phyloP scores from a whole-genome alignment of 192 early-diverging fungal species.

The Coemansia aciculifera region DNA sequence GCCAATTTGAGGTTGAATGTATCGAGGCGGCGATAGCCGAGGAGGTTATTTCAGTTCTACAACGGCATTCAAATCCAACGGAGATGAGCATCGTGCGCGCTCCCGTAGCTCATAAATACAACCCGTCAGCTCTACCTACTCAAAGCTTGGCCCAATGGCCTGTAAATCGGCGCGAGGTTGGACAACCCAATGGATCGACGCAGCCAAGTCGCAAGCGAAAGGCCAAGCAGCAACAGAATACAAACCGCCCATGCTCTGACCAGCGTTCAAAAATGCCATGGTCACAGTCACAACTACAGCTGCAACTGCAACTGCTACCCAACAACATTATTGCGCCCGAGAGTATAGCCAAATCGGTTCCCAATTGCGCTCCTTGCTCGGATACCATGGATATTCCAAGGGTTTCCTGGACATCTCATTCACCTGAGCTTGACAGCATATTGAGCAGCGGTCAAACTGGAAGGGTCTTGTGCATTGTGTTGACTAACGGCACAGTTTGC shows the following conservation, averaged over 20 bases:
- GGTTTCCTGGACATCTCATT: constrained; percentile 5
- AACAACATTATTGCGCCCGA: neutral
- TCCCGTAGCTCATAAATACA: neutral
- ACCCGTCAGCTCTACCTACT: neutral
- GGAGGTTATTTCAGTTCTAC: neutral
- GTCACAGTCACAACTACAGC: neutral
- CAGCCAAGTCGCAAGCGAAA: constrained; percentile 4
- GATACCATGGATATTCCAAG: constrained; percentile 8
- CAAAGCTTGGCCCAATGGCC: neutral
- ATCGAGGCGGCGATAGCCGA: constrained; percentile 20
- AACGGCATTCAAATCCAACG: neutral
- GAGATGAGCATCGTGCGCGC: neutral
- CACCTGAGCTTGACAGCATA: neutral
- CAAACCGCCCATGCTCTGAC: neutral
- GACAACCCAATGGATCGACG: neutral
- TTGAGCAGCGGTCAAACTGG: neutral
- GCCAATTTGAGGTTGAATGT: constrained; percentile 15
- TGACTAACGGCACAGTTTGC: constrained; percentile 8
- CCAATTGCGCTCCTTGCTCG: neutral
- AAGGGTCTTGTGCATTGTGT: constrained; percentile 4
- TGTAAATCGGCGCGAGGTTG: neutral
- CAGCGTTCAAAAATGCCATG: neutral
- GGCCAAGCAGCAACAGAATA: neutral
- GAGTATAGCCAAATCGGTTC: neutral
- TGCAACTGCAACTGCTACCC: neutral